Conservation (phyloP, 768 basidiomycete genomes). For the Boletus rubropictus region DNA sequence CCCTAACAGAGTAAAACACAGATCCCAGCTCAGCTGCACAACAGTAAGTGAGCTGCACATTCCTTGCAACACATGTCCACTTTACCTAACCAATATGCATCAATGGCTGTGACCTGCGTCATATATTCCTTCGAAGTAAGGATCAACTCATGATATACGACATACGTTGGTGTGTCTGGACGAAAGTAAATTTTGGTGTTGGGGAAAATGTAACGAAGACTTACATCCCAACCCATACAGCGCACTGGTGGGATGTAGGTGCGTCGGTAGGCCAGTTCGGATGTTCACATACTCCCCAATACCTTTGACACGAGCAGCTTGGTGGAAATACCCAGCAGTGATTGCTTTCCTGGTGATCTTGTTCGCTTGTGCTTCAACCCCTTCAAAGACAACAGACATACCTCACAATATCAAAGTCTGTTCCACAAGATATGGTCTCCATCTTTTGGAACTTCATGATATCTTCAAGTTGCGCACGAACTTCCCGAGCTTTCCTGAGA, state of each 20-base stretch:
- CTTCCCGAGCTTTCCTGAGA: constrained; percentile 90
- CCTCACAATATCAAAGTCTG: constrained; percentile 89
- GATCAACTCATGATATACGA: constrained; percentile 95
- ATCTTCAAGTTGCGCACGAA: constrained; percentile 91
- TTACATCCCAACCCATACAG: constrained; percentile 92
- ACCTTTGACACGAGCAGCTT: constrained; percentile 96
- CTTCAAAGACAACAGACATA: constrained; percentile 27
- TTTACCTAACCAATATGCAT: constrained; percentile 94
- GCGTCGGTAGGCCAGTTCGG: constrained; percentile 89
- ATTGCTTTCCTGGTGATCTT: constrained; percentile 75
- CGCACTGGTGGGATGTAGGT: constrained; percentile 94
- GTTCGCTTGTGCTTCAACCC: constrained; percentile 1
- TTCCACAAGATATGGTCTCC: constrained; percentile 85
- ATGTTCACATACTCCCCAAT: constrained; percentile 99
- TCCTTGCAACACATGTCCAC: not conserved
- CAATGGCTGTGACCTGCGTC: constrained; percentile 98
- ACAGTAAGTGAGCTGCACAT: constrained; percentile 3
- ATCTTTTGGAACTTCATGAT: constrained; percentile 99
- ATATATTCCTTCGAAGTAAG: constrained; percentile 96
- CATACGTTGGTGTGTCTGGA: constrained; percentile 90
- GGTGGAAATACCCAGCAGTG: constrained; percentile 97
- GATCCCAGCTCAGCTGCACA: constrained; percentile 82
- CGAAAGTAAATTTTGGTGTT: not conserved
- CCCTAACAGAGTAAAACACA: constrained; percentile 95
- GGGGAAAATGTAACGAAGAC: constrained; percentile 24